A percentile compares a stretch with the other conserved stretches of the same genome.
These are phyloP conservation scores for Saccharomycopsis microspora DNA, from an alignment of 805 yeast species.

Conservation along the genomic window DNA sequence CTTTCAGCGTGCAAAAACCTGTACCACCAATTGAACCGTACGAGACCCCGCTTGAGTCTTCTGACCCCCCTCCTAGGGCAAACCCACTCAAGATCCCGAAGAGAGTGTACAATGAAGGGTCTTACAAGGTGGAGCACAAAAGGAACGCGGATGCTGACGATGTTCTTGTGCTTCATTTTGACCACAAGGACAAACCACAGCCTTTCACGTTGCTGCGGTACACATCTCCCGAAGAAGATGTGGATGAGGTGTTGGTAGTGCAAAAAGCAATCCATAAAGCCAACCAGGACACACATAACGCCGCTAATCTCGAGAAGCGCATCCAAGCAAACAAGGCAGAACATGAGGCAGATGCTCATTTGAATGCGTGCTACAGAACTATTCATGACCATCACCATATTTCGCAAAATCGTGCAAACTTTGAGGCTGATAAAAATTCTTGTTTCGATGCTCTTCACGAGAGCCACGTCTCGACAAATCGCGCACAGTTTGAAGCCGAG, in stretches of 20 bases:
- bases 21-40: too few species aligned
- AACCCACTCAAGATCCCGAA: background rate
- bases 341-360: too few species aligned
- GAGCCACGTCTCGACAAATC: background rate
- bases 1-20: too few species aligned
- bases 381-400: too few species aligned
- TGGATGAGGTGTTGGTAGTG: conserved; percentile 5
- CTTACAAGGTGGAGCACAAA: background rate
- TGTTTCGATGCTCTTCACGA: background rate
- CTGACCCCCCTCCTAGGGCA: too few species aligned
- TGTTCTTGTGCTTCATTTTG: background rate
- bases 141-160: background rate
- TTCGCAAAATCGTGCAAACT: background rate
- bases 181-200: background rate
- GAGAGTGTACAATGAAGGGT: background rate
- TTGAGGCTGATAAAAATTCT: background rate
- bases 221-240: background rate
- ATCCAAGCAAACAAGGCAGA: too few species aligned
- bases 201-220: background rate
- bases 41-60: too few species aligned
- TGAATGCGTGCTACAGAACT: too few species aligned
- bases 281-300: background rate
- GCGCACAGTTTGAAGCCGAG: too few species aligned
- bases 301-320: too few species aligned
- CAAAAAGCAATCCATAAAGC: background rate